Base-by-base conservation (phyloP, 2,329 filamentous ascomycete genomes). In the Daldinia sp. region DNA sequence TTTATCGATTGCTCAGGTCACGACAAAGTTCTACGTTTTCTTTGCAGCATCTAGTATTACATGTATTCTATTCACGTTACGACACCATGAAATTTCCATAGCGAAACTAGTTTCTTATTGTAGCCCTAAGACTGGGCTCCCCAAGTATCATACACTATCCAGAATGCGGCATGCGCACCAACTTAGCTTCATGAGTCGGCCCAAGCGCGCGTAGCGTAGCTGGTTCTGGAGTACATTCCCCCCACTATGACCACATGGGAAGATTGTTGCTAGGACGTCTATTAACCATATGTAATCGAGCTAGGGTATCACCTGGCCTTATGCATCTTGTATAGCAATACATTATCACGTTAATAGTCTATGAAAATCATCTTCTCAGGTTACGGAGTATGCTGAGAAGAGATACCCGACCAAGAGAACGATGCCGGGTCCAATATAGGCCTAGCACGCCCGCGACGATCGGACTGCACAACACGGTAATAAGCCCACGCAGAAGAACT, bases 401-500 rank as follows among this genome's bases (percentile, higher is more conserved):
- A 59, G 53, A 15, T 18, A 56, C 18, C 3, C 70, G 37, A 12
- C 65, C 44, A 4, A 61, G 37, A 6, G 58, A 46, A 20, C 65
- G 68, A n/a, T 56, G 65, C 44, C 44, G 66, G 4, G 42, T 57
- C 55, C 51, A 65, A 68, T 73, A 57, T 41, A 77, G 48, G 35
- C 72, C 74, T 18, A 76, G 33, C 46, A 68, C 42, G 2, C 73
- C 74, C 4, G 73, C 48, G 26, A 73, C 26, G 13, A 75, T 23
- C 7, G 75, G 74, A 42, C 75, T 67, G n/a, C 70, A 67, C 9
- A 75, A 20, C 13, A 85, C 60, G 1, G 74, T 78, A 9, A 83
- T 71, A 46, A 87, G 79, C 4, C 79, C 79, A 10, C 80, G 78
- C 51, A 87, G 80, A 35, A 94, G 80, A 4, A 92, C 79, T 69